Base-by-base conservation (phyloP, 225 moss, liverwort and hornwort species). In the Pseudoscleropodium purum region DNA sequence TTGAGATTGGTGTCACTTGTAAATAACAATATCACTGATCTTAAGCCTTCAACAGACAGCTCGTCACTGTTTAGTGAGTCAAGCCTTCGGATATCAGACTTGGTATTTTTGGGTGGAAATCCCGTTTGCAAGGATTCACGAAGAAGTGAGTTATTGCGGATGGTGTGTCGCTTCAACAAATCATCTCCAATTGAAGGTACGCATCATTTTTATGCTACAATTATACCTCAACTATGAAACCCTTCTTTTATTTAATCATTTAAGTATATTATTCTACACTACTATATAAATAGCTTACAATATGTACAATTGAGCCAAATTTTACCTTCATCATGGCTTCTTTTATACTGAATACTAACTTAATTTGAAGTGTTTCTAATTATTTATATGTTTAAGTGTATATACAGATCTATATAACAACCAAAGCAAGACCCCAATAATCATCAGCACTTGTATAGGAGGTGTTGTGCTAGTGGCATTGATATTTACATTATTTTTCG, bases 31-130 rank as follows among this genome's bases (percentile, higher is more conserved):
- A 90, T 90, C 23, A 83, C 82, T 26, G 27, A 60, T 29, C 63
- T 90, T 6, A 21, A 56, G 24, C 87, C 87, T 43, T 66, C 79
- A 45, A 59, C 24, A 8, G 39, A 80, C 9, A 87, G 59, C 12
- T 39, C 13, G 13, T 79, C 68, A 13, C 13, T 87, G 4, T 80
- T 80, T 45, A 41, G 67, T 27, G 80, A 79, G 15, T 54, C 86
- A 20, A 90, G 86, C 59, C 87, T 90, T 66, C 65, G 41, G 1
- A 47, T 73, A 39, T 87, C 86, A 33, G 86, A 87, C 41, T 90
- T 91, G 54, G 64, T 88, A 1, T 88, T 88, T 73, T 47, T 88
- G 52, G 91, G 84, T 63, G 84, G 91, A 80, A 91, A 91, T 88
- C 84, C 91, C 6, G 8, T 91, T 29, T 91, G 91, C 34, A 88